Conservation (phyloP, 2,329 filamentous ascomycete species). For the Aspergillus pseudotamarii region DNA sequence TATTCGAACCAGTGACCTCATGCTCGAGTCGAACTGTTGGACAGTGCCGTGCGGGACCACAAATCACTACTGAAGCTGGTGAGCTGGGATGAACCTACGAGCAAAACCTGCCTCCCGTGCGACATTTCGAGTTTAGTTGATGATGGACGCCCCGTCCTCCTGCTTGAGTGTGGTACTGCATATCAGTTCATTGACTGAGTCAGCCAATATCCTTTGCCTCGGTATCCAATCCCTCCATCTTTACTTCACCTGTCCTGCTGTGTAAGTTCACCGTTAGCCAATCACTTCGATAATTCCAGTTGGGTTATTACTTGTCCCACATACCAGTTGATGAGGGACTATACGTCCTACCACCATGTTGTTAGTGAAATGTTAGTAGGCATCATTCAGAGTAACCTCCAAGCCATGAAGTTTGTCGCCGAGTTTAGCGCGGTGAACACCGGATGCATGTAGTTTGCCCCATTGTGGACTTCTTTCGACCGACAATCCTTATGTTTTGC, state of each 20-base stretch:
- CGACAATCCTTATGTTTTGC: conserved; percentile 8
- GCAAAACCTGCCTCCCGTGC: background rate
- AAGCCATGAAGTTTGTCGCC: background rate
- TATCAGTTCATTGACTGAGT: background rate
- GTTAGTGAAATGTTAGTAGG: background rate
- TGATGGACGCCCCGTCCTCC: background rate
- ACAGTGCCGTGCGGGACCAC: conserved; percentile 4
- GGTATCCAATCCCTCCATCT: background rate
- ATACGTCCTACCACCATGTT: background rate
- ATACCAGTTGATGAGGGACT: background rate
- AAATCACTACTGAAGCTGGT: background rate
- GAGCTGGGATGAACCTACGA: background rate
- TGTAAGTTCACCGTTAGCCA: background rate
- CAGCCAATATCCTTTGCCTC: background rate
- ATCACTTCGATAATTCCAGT: background rate
- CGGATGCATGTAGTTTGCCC: background rate
- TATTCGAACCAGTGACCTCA: conserved; percentile 2
- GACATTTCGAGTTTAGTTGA: conserved; percentile 1
- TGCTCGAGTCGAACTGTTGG: conserved; percentile 5
- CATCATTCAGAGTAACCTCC: background rate
- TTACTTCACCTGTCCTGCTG: background rate
- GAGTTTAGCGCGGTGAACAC: conserved; percentile 1
- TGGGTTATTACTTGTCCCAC: conserved; percentile 1
- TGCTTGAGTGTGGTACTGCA: conserved; percentile 2
- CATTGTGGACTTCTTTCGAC: conserved; percentile 6